These are phyloP conservation scores for Pezicula rhizophila DNA, from an alignment of 2,329 filamentous ascomycete species.

Conservation along the genomic window DNA sequence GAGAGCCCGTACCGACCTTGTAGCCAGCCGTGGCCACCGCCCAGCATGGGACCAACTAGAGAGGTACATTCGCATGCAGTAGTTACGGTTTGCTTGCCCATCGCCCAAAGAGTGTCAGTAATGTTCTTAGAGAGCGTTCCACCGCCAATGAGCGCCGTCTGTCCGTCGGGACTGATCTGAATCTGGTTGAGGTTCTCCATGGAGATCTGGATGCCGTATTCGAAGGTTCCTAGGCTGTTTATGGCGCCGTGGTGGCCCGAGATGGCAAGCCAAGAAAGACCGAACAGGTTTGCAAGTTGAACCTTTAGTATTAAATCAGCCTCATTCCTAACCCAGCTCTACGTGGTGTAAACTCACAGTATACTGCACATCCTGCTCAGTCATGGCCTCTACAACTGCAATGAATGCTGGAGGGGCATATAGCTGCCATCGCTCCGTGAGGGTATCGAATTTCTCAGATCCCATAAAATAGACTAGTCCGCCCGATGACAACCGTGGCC, in stretches of 20 bases:
- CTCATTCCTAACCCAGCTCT: background rate
- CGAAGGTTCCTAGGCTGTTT: background rate
- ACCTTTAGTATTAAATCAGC: conserved; percentile 26
- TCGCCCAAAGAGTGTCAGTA: conserved; percentile 15
- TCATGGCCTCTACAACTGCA: conserved; percentile 1
- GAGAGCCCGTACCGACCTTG: conserved; percentile 34
- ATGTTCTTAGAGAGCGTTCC: conserved; percentile 22
- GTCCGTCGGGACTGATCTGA: conserved; percentile 18
- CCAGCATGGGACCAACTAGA: conserved; percentile 23
- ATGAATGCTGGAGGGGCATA: background rate
- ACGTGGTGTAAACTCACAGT: conserved; percentile 3
- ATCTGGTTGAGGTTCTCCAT: conserved; percentile 15
- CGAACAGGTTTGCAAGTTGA: conserved; percentile 38
- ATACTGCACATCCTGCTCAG: conserved; percentile 1
- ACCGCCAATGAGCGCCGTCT: conserved; percentile 21
- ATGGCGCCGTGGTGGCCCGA: conserved; percentile 44
- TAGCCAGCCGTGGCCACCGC: conserved; percentile 35
- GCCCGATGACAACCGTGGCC: background rate
- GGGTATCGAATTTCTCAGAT: background rate
- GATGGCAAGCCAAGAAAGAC: conserved; percentile 44
- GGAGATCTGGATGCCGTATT: conserved; percentile 3
- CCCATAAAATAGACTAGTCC: background rate
- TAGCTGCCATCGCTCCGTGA: background rate
- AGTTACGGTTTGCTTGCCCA: conserved; percentile 19
- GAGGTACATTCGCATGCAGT: conserved; percentile 30